phyloP scores from a whole-genome alignment of 192 early-diverging fungal genomes.

The Haplosporangium gracile region DNA sequence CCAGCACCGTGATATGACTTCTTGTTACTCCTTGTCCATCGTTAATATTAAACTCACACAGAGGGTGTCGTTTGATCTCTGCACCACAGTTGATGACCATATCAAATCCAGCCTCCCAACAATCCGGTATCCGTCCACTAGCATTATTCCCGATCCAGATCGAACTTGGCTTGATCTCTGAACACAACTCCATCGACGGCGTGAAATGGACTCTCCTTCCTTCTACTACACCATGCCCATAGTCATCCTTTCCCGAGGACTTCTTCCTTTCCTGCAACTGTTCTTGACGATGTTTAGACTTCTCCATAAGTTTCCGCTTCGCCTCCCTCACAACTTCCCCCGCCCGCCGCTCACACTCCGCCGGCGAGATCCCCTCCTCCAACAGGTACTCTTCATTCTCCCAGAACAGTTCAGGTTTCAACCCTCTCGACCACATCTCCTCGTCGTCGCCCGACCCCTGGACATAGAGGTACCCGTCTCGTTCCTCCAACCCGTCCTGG shows the following conservation, averaged over 20 bases:
- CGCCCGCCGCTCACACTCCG: constrained; percentile 38
- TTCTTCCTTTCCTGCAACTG: constrained; percentile 13
- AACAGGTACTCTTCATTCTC: constrained; percentile 42
- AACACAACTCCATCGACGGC: constrained; percentile 52
- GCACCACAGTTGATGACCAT: constrained; percentile 81
- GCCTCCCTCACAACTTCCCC: constrained; percentile 34
- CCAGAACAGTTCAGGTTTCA: constrained; percentile 51
- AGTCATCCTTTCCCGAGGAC: background rate
- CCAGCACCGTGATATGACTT: background rate
- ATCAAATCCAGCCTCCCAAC: constrained; percentile 70
- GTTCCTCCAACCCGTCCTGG: constrained; percentile 58
- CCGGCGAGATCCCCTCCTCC: constrained; percentile 33
- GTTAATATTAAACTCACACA: constrained; percentile 10
- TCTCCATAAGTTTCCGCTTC: constrained; percentile 12
- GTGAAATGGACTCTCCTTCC: constrained; percentile 14
- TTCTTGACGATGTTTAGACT: constrained; percentile 8
- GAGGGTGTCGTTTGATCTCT: constrained; percentile 37
- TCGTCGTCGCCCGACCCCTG: constrained; percentile 94
- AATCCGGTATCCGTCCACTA: constrained; percentile 41
- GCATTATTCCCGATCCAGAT: constrained; percentile 56
- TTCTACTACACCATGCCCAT: background rate
- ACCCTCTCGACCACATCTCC: constrained; percentile 81
- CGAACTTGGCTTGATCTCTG: constrained; percentile 43
- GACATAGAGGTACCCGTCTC: constrained; percentile 79
- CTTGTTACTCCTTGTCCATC: background rate